Conservation (phyloP, 2,329 filamentous ascomycete species). For the Pseudocercospora fijiensis region DNA sequence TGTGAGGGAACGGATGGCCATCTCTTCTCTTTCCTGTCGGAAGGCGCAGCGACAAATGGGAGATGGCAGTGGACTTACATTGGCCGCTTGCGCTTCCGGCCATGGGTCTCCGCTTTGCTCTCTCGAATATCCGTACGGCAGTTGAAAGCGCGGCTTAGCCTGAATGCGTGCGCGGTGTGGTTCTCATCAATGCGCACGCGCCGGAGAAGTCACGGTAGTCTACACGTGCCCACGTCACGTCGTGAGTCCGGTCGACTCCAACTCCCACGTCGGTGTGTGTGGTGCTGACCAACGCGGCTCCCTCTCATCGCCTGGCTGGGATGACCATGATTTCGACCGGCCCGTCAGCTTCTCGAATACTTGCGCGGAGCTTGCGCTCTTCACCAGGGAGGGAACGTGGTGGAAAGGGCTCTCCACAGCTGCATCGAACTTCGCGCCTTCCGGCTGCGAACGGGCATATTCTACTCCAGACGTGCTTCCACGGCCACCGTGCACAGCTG, state of each 20-base stretch:
- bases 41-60: background rate
- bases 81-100: background rate
- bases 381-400: too few species aligned
- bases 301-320: too few species aligned
- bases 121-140: background rate
- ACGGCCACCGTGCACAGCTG: too few species aligned
- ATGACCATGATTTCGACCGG: too few species aligned
- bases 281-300: too few species aligned
- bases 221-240: background rate
- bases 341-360: too few species aligned
- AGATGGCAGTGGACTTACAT: background rate
- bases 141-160: background rate
- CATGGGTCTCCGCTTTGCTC: background rate
- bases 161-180: background rate
- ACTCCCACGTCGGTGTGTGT: too few species aligned
- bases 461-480: too few species aligned
- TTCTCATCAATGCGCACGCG: background rate
- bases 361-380: too few species aligned
- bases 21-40: background rate
- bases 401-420: too few species aligned
- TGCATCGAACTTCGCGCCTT: too few species aligned
- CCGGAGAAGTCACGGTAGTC: background rate
- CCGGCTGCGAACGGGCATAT: too few species aligned
- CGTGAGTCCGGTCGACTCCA: background rate
- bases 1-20: background rate